phyloP scores from a whole-genome alignment of 805 yeast species.

The Schizosaccharomyces lindneri region DNA sequence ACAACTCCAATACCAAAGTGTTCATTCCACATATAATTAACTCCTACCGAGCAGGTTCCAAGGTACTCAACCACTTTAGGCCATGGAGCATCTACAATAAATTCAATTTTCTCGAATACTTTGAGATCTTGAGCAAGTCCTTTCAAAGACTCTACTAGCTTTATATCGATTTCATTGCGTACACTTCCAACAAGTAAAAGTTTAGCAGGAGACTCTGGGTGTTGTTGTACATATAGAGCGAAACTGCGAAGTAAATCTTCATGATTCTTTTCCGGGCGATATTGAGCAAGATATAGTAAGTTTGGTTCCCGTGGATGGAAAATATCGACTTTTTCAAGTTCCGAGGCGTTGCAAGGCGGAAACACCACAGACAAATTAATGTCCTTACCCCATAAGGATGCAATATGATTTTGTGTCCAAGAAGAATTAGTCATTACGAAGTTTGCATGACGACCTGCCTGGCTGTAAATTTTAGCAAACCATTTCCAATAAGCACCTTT shows the following conservation, averaged over 20 bases:
- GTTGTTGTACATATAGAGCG: slow-evolving; percentile 22
- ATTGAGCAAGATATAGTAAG: slow-evolving; percentile 60
- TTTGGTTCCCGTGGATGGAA: slow-evolving; percentile 7
- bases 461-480: slow-evolving; percentile 37
- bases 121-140: slow-evolving; percentile 19
- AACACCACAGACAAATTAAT: slow-evolving; percentile 29
- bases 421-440: slow-evolving; percentile 58
- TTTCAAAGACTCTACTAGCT: slow-evolving; percentile 28
- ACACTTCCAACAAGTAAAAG: slow-evolving; percentile 67
- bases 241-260: slow-evolving; percentile 40
- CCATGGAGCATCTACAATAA: slow-evolving; percentile 55
- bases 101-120: slow-evolving; percentile 23
- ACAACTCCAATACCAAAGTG: slow-evolving; percentile 96
- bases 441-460: slow-evolving; percentile 41
- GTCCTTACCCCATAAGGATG: slow-evolving; percentile 29
- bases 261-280: slow-evolving; percentile 87
- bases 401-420: slow-evolving; percentile 71
- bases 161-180: slow-evolving; percentile 39
- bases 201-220: slow-evolving; percentile 12
- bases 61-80: slow-evolving; percentile 31
- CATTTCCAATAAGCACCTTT: slow-evolving; percentile 47
- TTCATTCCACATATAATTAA: slow-evolving; percentile 98
- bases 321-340: slow-evolving; percentile 7
- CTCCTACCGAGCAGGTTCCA: slow-evolving; percentile 38
- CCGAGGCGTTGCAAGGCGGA: slow-evolving; percentile 73